phyloP scores from a whole-genome alignment of 148 eudicot genomes.

The Silene latifolia region DNA sequence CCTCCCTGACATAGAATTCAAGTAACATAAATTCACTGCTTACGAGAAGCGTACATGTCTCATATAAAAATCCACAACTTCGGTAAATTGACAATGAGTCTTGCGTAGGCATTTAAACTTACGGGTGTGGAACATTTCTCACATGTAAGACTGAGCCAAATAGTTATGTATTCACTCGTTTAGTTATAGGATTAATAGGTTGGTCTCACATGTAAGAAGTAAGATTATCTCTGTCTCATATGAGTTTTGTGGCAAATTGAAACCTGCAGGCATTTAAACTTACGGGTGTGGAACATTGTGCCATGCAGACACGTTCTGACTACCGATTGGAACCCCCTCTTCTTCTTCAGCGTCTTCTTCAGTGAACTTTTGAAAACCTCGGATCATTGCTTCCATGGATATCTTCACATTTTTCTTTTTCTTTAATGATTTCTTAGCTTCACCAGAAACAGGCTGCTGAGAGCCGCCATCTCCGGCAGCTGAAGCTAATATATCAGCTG shows the following conservation, averaged over 20 bases:
- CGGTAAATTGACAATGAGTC: neutral
- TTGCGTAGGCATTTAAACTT: neutral
- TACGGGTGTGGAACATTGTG: slow-evolving; percentile 99
- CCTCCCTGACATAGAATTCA: slow-evolving; percentile 65
- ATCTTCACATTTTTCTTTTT: slow-evolving; percentile 61
- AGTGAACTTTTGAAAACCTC: slow-evolving; percentile 61
- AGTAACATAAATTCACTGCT: slow-evolving; percentile 15
- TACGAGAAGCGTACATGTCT: neutral
- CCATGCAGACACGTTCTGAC: slow-evolving; percentile 93
- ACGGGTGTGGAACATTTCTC: neutral
- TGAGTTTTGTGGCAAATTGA: neutral
- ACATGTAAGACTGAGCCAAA: neutral
- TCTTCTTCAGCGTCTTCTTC: slow-evolving; percentile 41
- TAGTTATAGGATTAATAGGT: neutral
- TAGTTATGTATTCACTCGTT: neutral
- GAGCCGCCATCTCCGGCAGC: slow-evolving; percentile 76
- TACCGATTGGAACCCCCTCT: slow-evolving; percentile 36
- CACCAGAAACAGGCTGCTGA: slow-evolving; percentile 47
- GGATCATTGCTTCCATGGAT: slow-evolving; percentile 93
- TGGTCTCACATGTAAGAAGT: neutral
- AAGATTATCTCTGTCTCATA: neutral
- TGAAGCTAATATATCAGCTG: slow-evolving; percentile 68
- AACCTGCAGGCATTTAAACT: slow-evolving; percentile 19
- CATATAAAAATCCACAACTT: slow-evolving; percentile 1
- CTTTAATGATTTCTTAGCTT: slow-evolving; percentile 39